phyloP scores from a whole-genome alignment of 257 asterid genomes.

The Rhazya stricta region DNA sequence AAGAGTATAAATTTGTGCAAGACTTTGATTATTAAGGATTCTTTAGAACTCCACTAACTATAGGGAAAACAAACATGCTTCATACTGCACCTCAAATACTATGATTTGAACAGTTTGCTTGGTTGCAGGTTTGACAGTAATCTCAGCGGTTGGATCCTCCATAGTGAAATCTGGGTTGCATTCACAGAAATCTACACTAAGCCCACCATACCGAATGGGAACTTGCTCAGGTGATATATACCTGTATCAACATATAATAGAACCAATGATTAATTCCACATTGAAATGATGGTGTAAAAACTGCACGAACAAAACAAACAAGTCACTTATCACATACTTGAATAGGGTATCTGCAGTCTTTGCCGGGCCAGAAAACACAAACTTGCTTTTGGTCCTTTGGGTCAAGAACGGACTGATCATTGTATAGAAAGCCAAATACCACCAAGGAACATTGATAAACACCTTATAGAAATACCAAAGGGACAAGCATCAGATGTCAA shows the following conservation, averaged over 20 bases:
- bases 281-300: neutral
- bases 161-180: slow-evolving; percentile 84
- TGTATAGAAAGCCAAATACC: slow-evolving; percentile 88
- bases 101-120: slow-evolving; percentile 88
- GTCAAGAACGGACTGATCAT: slow-evolving; percentile 86
- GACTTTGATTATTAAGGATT: neutral
- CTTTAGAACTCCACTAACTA: neutral
- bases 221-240: slow-evolving; percentile 74
- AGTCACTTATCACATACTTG: slow-evolving; percentile 42
- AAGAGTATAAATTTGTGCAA: neutral
- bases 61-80: neutral
- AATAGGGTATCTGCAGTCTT: slow-evolving; percentile 81
- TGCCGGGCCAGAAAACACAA: slow-evolving; percentile 91
- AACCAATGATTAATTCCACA: neutral
- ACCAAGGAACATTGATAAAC: slow-evolving; percentile 97
- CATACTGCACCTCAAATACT: slow-evolving; percentile 62
- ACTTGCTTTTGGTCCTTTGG: slow-evolving; percentile 96
- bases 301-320: neutral
- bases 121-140: slow-evolving; percentile 66
- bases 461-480: slow-evolving; percentile 45
- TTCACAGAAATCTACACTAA: slow-evolving; percentile 72
- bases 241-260: slow-evolving; percentile 33
- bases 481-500: neutral
- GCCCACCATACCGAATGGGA: slow-evolving; percentile 89
- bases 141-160: slow-evolving; percentile 73